These are phyloP conservation scores for Aureobasidium sp. DNA, from an alignment of 2,329 filamentous ascomycete genomes.

Conservation along the genomic window DNA sequence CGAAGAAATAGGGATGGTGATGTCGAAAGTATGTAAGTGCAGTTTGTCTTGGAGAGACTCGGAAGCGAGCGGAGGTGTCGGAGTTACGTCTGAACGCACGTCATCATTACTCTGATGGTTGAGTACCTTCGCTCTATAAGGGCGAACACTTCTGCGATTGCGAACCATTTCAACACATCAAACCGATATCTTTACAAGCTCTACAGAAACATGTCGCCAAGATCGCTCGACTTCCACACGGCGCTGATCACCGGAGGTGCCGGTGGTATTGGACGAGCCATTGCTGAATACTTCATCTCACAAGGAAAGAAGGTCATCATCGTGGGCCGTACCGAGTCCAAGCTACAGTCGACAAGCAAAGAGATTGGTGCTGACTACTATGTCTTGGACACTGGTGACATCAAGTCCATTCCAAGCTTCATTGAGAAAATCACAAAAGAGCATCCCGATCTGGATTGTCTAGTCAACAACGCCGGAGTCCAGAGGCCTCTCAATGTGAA, in stretches of 20 bases:
- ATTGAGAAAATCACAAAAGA: constrained; percentile 40
- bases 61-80: background rate
- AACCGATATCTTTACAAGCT: background rate
- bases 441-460: constrained; percentile 50
- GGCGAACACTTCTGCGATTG: background rate
- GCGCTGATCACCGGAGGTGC: constrained; percentile 47
- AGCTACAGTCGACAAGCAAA: constrained; percentile 38
- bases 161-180: background rate
- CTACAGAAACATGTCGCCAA: constrained; percentile 13
- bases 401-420: constrained; percentile 39
- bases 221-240: constrained; percentile 34
- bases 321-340: constrained; percentile 49
- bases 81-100: background rate
- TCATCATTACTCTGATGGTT: background rate
- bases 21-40: background rate
- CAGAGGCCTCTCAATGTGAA: constrained; percentile 43
- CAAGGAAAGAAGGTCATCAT: constrained; percentile 47
- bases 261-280: constrained; percentile 46
- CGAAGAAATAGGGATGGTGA: background rate
- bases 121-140: background rate
- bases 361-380: constrained; percentile 47
- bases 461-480: constrained; percentile 55
- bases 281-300: constrained; percentile 42
- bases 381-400: constrained; percentile 45
- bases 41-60: background rate